Evolutionary conservation across 2,329 filamentous ascomycete genomes (phyloP).

Genomic region (Simplicillium sp.): DNA sequence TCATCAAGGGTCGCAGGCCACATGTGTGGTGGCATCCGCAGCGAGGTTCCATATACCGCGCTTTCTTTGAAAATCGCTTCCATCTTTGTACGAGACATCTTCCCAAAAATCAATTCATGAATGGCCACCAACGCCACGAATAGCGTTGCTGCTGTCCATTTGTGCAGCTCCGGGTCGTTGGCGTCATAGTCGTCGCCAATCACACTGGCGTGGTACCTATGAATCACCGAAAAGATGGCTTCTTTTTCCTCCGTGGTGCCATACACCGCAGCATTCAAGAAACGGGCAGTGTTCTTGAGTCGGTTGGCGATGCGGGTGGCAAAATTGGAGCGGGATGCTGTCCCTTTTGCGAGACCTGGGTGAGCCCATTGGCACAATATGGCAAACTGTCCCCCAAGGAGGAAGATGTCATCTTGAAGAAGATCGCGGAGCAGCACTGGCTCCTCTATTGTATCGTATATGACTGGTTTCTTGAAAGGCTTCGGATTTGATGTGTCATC

Average conservation of each 20-base stretch:
- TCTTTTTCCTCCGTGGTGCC: constrained; percentile 21
- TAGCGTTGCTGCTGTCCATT: constrained; percentile 29
- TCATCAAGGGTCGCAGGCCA: constrained; percentile 23
- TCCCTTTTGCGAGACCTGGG: constrained; percentile 25
- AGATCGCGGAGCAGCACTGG: constrained; percentile 9
- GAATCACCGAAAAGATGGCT: constrained; percentile 24
- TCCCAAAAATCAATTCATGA: constrained; percentile 24
- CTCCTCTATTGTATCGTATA: constrained; percentile 12
- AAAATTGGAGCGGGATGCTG: constrained; percentile 27
- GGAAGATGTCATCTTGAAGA: constrained; percentile 11
- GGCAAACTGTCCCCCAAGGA: constrained; percentile 14
- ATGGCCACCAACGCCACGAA: constrained; percentile 24
- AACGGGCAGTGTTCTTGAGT: constrained; percentile 27
- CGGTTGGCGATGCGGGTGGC: constrained; percentile 22
- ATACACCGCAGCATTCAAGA: constrained; percentile 27
- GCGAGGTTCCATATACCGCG: constrained; percentile 17
- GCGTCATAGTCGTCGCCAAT: constrained; percentile 23
- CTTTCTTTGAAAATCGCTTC: constrained; percentile 15
- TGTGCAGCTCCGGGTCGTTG: constrained; percentile 25
- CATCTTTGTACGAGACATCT: constrained; percentile 16
- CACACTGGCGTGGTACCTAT: constrained; percentile 21
- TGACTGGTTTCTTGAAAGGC: constrained; percentile 8
- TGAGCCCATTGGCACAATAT: constrained; percentile 30
- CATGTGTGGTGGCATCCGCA: constrained; percentile 21
- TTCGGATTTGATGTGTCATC: too few species aligned